Conservation (phyloP, 345 rosid genomes). For the Ceriops decandra region DNA sequence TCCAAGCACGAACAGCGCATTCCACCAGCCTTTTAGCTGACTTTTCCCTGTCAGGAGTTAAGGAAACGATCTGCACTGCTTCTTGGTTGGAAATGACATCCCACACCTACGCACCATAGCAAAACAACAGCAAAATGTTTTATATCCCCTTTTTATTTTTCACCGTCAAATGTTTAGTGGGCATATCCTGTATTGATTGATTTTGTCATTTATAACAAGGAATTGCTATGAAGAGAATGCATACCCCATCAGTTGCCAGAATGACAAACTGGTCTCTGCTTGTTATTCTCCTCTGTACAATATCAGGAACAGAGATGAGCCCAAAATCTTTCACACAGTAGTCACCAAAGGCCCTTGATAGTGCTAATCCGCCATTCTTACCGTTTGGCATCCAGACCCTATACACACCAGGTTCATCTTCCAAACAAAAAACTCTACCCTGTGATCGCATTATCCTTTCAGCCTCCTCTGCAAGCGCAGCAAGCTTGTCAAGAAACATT, state of each 20-base stretch:
- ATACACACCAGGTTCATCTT: constrained; percentile 80
- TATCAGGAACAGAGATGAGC: constrained; percentile 70
- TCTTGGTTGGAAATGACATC: constrained; percentile 76
- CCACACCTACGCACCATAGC: constrained; percentile 51
- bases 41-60: constrained; percentile 47
- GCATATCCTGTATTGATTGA: no score
- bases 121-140: not conserved
- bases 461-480: constrained; percentile 62
- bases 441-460: constrained; percentile 58
- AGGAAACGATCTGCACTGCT: constrained; percentile 66
- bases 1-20: constrained; percentile 67
- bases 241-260: constrained; percentile 83
- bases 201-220: no score
- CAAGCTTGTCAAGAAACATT: not conserved
- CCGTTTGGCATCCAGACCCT: constrained; percentile 76
- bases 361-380: constrained; percentile 59
- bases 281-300: constrained; percentile 51
- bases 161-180: no score
- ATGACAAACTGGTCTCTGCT: constrained; percentile 67
- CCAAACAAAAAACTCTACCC: constrained; percentile 60
- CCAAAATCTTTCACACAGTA: constrained; percentile 83
- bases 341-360: constrained; percentile 91
- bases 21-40: constrained; percentile 69
- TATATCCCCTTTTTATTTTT: not conserved
- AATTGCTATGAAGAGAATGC: not conserved